Evolutionary conservation across 176 grass and related monocot genomes (phyloP).

Genomic region (Poa pratensis): DNA sequence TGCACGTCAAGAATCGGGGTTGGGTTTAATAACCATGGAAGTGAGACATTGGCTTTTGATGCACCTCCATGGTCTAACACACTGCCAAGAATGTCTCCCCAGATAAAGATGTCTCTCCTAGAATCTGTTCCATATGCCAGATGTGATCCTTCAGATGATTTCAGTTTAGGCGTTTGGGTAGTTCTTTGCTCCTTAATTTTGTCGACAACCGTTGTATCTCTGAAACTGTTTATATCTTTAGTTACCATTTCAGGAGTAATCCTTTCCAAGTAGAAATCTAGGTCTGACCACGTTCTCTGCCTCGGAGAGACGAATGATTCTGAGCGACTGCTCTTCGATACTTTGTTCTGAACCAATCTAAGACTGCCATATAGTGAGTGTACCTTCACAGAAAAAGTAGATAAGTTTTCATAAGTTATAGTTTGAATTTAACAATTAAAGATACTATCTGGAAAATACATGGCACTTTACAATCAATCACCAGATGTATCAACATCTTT

Average conservation of each 20-base stretch:
- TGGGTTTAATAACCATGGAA: slow-evolving; percentile 79
- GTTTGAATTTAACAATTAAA: slow-evolving; percentile 39
- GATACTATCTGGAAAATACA: neutral
- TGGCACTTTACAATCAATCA: slow-evolving; percentile 25
- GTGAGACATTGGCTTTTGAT: slow-evolving; percentile 55
- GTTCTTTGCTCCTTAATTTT: slow-evolving; percentile 51
- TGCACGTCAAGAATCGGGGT: slow-evolving; percentile 69
- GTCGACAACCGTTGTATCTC: slow-evolving; percentile 45
- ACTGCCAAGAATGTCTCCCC: slow-evolving; percentile 65
- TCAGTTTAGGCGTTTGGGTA: slow-evolving; percentile 54
- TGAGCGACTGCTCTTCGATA: slow-evolving; percentile 58
- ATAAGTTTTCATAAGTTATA: slow-evolving; percentile 23
- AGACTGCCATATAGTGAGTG: slow-evolving; percentile 87
- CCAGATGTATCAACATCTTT: neutral
- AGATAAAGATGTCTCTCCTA: slow-evolving; percentile 90
- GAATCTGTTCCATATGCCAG: slow-evolving; percentile 47
- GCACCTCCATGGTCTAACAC: slow-evolving; percentile 50
- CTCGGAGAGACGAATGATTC: slow-evolving; percentile 77
- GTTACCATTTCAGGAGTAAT: slow-evolving; percentile 63
- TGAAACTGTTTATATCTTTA: slow-evolving; percentile 52
- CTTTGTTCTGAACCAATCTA: slow-evolving; percentile 58
- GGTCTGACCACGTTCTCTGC: slow-evolving; percentile 67
- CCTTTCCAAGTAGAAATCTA: slow-evolving; percentile 81
- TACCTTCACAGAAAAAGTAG: slow-evolving; percentile 59
- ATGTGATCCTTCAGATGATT: slow-evolving; percentile 49